Base-by-base conservation (phyloP, 805 yeast species). In the Candida peoriensis region DNA sequence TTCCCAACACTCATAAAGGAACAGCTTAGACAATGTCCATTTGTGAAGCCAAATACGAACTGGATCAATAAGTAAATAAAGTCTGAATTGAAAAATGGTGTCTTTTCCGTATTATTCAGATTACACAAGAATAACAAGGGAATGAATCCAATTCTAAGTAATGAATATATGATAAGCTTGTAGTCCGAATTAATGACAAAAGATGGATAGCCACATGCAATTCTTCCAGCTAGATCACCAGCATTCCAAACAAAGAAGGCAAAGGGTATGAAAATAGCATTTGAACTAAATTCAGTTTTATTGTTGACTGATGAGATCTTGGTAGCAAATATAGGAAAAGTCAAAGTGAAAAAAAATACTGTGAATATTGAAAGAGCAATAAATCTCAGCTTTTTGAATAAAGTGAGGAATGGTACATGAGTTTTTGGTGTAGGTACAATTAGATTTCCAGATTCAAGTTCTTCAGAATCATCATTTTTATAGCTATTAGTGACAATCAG, bases 301-400 rank as follows among this genome's bases (percentile, higher is more conserved):
- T 37, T 28, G 10, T 24, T 27, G 6, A 58, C 60, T 3, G 86
- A 78, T 30, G 71, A 67, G 8, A 79, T 76, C 12, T 66, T 67
- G 8, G 89, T 74, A 8, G 97, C 96, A 70, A 87, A 90, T 1
- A 89, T 90, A 0, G 98, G 96, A 64, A 88, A 90, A 13, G 76
- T 61, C 38, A 90, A 66, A 0, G 97, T 82, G 17, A 83, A 68
- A 8, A 78, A 63, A 53, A 90, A 88, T 0, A 87, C 77, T 30
- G 78, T 52, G 49, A 87, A 79, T 14, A 90, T 84, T 1, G 95
- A 68, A 40, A 72, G 51, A 2, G 77, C 88, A 23, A 88, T 74
- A 37, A 60, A 68, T 42, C 74, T 70, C 33, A 90, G 64, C 47
- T 82, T 81, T 2, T 60, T 39, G 73, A 85, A 81, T 14, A 87